Conservation (phyloP, 225 moss, liverwort and hornwort genomes). For the Straminergon stramineum region DNA sequence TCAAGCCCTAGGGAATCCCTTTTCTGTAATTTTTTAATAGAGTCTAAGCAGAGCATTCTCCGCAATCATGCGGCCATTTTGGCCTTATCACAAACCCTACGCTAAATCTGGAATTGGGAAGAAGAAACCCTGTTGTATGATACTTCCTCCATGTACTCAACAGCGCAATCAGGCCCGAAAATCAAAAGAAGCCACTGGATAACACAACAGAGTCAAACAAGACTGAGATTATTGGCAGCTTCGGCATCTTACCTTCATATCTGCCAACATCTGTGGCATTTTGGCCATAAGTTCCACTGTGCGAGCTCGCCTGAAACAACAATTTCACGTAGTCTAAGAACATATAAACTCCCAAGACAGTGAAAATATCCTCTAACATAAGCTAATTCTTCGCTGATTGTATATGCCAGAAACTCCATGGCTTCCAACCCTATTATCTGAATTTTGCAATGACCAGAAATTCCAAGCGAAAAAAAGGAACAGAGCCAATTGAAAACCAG, state of each 20-base stretch:
- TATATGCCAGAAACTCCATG: not conserved
- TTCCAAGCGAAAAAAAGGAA: not conserved
- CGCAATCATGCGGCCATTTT: too few species aligned
- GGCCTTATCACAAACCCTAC: not conserved
- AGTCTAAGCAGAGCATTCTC: too few species aligned
- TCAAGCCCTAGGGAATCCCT: not conserved
- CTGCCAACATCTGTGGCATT: constrained; percentile 84
- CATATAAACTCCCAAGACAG: not conserved
- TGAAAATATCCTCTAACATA: not conserved
- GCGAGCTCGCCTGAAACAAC: constrained; percentile 57
- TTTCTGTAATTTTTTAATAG: too few species aligned
- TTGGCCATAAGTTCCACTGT: constrained; percentile 81
- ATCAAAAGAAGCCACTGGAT: not conserved
- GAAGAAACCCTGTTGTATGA: not conserved
- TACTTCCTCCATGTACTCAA: not conserved
- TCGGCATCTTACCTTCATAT: constrained; percentile 47
- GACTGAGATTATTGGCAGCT: not conserved
- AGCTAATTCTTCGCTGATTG: not conserved
- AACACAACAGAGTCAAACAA: not conserved
- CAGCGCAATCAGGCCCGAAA: not conserved
- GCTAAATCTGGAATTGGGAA: not conserved
- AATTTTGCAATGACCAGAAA: not conserved
- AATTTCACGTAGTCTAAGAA: not conserved
- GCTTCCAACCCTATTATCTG: not conserved
- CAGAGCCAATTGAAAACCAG: not conserved